A percentile compares a stretch with the other conserved stretches of the same genome.
Conservation (phyloP, 1,284 basidiomycete species). For the Singerocomus rubriflavus region DNA sequence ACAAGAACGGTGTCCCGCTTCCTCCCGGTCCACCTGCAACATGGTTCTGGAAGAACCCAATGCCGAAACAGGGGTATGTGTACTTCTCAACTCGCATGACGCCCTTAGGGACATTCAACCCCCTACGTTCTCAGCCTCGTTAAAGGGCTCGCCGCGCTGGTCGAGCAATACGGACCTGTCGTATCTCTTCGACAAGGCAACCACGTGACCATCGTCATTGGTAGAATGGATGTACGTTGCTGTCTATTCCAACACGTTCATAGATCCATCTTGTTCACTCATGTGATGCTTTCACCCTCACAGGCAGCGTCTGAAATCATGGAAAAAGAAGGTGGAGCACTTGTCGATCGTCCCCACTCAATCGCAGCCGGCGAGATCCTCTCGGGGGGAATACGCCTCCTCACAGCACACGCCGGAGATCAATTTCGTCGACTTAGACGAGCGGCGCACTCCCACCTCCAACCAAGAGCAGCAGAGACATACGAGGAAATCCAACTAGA, state of each 20-base stretch:
- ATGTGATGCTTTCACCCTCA: background rate
- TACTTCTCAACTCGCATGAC: no score
- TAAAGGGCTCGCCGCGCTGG: slow-evolving; percentile 14
- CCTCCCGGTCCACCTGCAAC: slow-evolving; percentile 11
- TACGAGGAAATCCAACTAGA: slow-evolving; percentile 36
- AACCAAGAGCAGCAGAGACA: slow-evolving; percentile 31
- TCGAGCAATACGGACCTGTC: no score
- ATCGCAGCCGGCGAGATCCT: slow-evolving; percentile 29
- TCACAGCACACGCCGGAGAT: slow-evolving; percentile 21
- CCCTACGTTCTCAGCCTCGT: background rate
- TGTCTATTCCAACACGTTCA: no score
- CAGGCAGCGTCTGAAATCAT: slow-evolving; percentile 29
- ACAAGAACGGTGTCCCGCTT: background rate
- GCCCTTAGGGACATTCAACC: background rate
- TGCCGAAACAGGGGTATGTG: slow-evolving; percentile 10
- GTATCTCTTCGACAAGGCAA: slow-evolving; percentile 25
- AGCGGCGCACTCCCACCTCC: slow-evolving; percentile 37
- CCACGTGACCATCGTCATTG: slow-evolving; percentile 27
- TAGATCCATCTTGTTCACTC: background rate
- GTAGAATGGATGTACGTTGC: slow-evolving; percentile 29
- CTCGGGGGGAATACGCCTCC: slow-evolving; percentile 22
- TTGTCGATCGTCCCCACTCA: slow-evolving; percentile 27
- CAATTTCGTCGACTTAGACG: slow-evolving; percentile 27
- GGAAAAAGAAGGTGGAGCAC: slow-evolving; percentile 31
- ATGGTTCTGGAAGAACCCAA: slow-evolving; percentile 13